Evolutionary conservation across 202 grass and related monocot genomes (phyloP).

Genomic region (Alloteropsis angusta): DNA sequence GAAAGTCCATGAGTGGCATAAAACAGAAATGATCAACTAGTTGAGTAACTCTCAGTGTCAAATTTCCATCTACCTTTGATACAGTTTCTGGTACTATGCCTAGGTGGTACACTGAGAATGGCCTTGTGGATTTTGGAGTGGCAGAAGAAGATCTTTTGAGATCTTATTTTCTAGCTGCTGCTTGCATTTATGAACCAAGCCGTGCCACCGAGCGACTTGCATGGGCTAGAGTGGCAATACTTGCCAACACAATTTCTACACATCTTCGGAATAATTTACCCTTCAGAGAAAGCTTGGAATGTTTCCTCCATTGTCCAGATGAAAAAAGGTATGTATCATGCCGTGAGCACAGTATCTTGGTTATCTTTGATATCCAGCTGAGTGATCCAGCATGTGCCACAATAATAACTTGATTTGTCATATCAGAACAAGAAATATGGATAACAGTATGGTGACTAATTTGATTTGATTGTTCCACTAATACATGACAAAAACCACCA

Average conservation of each 20-base stretch:
- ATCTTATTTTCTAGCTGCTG: slow-evolving; percentile 46
- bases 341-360: neutral
- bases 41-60: no score
- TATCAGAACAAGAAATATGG: no score
- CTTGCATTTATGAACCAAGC: slow-evolving; percentile 56
- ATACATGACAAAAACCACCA: no score
- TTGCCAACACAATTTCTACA: slow-evolving; percentile 23
- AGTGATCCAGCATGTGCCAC: neutral
- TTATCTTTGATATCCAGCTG: neutral
- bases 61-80: neutral
- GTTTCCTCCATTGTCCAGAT: slow-evolving; percentile 11
- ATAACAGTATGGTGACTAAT: no score
- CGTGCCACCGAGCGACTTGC: slow-evolving; percentile 37
- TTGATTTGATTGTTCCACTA: no score
- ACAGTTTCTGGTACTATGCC: neutral
- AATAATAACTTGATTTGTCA: neutral
- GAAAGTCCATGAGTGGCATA: no score
- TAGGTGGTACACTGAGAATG: slow-evolving; percentile 53
- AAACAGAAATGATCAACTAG: no score
- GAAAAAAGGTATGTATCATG: neutral
- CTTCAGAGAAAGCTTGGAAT: neutral
- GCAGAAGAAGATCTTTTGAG: slow-evolving; percentile 30
- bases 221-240: slow-evolving; percentile 43
- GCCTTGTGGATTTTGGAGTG: slow-evolving; percentile 29
- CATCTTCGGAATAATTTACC: slow-evolving; percentile 5